These are phyloP conservation scores for Sugiyamaella chiloensis DNA, from an alignment of 805 yeast species.

Conservation along the genomic window DNA sequence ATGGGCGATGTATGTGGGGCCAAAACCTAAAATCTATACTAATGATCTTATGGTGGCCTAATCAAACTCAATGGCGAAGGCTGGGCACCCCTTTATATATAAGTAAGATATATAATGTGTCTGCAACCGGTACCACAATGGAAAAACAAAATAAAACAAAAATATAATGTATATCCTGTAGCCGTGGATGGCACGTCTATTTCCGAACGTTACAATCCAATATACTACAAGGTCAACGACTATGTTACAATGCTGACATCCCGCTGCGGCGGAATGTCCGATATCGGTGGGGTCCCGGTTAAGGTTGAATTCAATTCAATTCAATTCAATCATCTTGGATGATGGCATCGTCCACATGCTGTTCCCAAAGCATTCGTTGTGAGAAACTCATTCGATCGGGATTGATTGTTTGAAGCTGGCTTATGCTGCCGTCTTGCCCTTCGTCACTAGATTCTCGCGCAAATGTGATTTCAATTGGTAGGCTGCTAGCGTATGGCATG, in stretches of 20 bases:
- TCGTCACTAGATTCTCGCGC: neutral
- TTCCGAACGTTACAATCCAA: slow-evolving; percentile 6
- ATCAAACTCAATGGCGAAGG: too few species aligned
- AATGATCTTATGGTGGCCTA: too few species aligned
- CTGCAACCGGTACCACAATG: neutral
- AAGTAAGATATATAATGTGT: neutral
- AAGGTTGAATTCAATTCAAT: neutral
- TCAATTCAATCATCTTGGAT: neutral
- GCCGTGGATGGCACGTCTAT: slow-evolving; percentile 5
- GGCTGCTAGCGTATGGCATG: slow-evolving; percentile 18
- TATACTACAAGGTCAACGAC: neutral
- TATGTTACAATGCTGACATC: slow-evolving; percentile 4
- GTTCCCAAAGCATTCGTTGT: slow-evolving; percentile 23
- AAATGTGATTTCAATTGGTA: slow-evolving; percentile 20
- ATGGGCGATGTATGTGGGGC: neutral
- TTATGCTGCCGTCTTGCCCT: slow-evolving; percentile 7
- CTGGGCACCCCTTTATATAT: too few species aligned
- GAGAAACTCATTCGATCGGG: slow-evolving; percentile 25
- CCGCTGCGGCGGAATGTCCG: neutral
- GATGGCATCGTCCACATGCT: slow-evolving; percentile 4
- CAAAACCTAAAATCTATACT: too few species aligned
- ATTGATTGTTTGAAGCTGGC: slow-evolving; percentile 11
- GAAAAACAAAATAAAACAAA: too few species aligned
- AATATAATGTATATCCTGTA: too few species aligned
- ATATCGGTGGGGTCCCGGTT: neutral